Base-by-base conservation (phyloP, 257 asterid genomes). In the Solanum okadae region DNA sequence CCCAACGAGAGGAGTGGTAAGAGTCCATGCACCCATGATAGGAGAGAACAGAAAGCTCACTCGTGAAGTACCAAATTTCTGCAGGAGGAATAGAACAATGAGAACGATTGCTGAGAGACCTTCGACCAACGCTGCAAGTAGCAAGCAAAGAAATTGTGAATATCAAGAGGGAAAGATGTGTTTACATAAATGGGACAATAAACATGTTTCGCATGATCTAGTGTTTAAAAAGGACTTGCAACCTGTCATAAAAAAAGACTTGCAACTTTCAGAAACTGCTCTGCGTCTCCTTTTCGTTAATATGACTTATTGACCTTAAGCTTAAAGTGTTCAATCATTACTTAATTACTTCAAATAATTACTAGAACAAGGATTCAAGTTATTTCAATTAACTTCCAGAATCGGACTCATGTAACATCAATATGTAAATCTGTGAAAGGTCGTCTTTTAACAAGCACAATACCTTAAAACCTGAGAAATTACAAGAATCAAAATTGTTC, bases 41-140 rank as follows among this genome's bases (percentile, higher is more conserved):
- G 98, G 98, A 83, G 96, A 94, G 88, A 94, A 94, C n/a, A 89
- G 70, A 90, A 92, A 88, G 88, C 98, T 89, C 29, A 95, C 96
- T 92, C 92, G 88, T 23, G 94, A 92, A 72, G 94, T 91, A 18
- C 94, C 94, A 87, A 87, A 89, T 86, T 87, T 92, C 75, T 92
- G 94, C 76, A 92, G 90, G 88, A 91, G 90, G 91, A 92, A 92
- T 22, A 91, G 78, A 87, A 86, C 86, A 88, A 92, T 87, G 37
- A 92, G 92, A 75, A 88, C 85, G 34, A 83, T 56, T 65, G 94
- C 94, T 33, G 93, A 90, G 87, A 92, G 88, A 72, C 90, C 89
- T 86, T 89, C 91, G 4, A 92, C 93, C 89, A 83, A 37, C 1
- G 91, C 93, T 92, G 92, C 90, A 92, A 85, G 86, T 34, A 33